Evolutionary conservation across 371 early-diverging fungal genomes (phyloP).

Genomic region (Rhizopus delemar): DNA sequence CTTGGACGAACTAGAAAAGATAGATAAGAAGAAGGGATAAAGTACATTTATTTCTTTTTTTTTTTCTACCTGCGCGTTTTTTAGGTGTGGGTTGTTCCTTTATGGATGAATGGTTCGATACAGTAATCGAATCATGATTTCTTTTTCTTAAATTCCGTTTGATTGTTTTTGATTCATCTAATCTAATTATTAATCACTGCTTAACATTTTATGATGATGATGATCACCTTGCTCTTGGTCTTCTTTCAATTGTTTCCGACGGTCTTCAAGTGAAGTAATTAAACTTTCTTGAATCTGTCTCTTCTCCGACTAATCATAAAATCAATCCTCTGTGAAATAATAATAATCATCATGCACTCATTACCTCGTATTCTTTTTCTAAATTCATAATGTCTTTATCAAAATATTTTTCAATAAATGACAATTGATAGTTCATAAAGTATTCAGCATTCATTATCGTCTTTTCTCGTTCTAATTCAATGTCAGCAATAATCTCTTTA

Average conservation of each 20-base stretch:
- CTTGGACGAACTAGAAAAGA: slow-evolving; percentile 17
- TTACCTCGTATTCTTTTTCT: slow-evolving; percentile 46
- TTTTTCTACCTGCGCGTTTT: slow-evolving; percentile 17
- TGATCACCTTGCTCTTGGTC: slow-evolving; percentile 26
- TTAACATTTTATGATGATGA: background rate
- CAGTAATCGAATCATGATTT: slow-evolving; percentile 9
- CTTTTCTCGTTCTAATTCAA: slow-evolving; percentile 40
- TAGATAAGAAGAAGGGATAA: background rate
- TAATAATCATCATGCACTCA: background rate
- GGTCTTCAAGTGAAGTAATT: slow-evolving; percentile 41
- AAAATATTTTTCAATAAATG: slow-evolving; percentile 32
- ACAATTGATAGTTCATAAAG: slow-evolving; percentile 37
- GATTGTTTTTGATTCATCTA: slow-evolving; percentile 7
- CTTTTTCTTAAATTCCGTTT: slow-evolving; percentile 25
- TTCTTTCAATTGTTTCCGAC: slow-evolving; percentile 36
- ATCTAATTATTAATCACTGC: background rate
- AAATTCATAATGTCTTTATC: slow-evolving; percentile 31
- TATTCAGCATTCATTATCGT: slow-evolving; percentile 35
- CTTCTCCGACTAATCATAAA: slow-evolving; percentile 2
- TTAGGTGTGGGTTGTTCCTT: slow-evolving; percentile 19
- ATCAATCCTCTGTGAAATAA: background rate
- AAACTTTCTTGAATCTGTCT: slow-evolving; percentile 24
- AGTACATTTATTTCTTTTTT: background rate
- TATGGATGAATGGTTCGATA: slow-evolving; percentile 1
- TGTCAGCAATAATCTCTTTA: slow-evolving; percentile 42